These are phyloP conservation scores for Puccinia hordei DNA, from an alignment of 1,284 basidiomycete species.

Conservation along the genomic window DNA sequence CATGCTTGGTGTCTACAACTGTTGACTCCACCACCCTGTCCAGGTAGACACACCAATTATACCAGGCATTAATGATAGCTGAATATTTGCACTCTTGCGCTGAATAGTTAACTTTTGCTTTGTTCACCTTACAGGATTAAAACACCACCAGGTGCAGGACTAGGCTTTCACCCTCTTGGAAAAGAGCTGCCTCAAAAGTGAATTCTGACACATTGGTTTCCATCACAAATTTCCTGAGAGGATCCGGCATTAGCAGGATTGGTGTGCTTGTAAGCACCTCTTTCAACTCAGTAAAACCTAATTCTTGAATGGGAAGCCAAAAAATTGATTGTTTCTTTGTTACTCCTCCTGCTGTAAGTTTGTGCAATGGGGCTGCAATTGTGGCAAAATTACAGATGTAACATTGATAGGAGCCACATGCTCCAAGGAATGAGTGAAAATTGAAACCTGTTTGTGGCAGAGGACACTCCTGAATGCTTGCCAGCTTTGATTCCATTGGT, in stretches of 20 bases:
- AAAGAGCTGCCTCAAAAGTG: not conserved
- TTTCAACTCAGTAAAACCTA: not conserved
- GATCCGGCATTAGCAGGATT: not conserved
- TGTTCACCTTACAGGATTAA: no score
- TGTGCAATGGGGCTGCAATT: not conserved
- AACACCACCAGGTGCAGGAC: no score
- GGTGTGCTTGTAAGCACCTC: not conserved
- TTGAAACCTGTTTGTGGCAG: not conserved
- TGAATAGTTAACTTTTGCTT: no score
- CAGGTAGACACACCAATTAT: no score
- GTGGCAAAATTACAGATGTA: slow-evolving; percentile 15
- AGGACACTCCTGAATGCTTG: not conserved
- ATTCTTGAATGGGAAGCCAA: not conserved
- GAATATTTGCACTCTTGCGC: no score
- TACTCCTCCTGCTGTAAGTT: not conserved
- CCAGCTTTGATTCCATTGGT: not conserved
- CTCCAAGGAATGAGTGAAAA: not conserved
- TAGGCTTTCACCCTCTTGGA: not conserved
- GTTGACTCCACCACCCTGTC: no score
- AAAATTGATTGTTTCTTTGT: not conserved
- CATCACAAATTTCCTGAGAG: not conserved
- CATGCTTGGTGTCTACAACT: no score
- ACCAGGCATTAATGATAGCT: no score
- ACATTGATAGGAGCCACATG: slow-evolving; percentile 9
- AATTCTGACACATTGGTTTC: slow-evolving; percentile 9